Evolutionary conservation across 176 grass and related monocot species (phyloP).

Genomic region (Bromus sterilis): DNA sequence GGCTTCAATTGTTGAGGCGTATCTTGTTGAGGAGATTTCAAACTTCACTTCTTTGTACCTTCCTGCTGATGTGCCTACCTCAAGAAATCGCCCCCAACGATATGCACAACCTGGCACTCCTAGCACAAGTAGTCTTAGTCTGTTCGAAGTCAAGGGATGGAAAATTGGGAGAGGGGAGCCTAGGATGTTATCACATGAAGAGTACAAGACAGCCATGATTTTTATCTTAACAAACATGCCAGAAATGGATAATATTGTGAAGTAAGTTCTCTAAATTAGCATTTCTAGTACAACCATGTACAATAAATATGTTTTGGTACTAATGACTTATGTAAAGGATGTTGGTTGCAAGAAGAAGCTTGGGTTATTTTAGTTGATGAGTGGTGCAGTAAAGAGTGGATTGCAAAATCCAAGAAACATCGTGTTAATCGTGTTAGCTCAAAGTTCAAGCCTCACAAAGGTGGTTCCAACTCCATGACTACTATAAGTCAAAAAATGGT

Average conservation of each 20-base stretch:
- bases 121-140: neutral
- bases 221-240: neutral
- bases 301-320: no score
- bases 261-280: neutral
- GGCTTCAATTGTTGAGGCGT: neutral
- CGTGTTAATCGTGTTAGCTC: no score
- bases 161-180: neutral
- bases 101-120: neutral
- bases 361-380: neutral
- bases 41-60: neutral
- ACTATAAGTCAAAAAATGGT: neutral
- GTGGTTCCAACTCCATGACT: no score
- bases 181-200: neutral
- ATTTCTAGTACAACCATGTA: neutral
- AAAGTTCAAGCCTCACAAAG: no score
- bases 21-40: neutral
- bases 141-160: neutral
- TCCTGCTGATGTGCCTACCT: neutral
- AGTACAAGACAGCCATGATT: neutral
- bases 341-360: no score
- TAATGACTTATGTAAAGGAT: no score
- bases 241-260: neutral
- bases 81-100: neutral
- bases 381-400: neutral
- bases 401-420: neutral